phyloP scores from a whole-genome alignment of 2,329 filamentous ascomycete genomes.

The Paraphoma chrysanthemicola region DNA sequence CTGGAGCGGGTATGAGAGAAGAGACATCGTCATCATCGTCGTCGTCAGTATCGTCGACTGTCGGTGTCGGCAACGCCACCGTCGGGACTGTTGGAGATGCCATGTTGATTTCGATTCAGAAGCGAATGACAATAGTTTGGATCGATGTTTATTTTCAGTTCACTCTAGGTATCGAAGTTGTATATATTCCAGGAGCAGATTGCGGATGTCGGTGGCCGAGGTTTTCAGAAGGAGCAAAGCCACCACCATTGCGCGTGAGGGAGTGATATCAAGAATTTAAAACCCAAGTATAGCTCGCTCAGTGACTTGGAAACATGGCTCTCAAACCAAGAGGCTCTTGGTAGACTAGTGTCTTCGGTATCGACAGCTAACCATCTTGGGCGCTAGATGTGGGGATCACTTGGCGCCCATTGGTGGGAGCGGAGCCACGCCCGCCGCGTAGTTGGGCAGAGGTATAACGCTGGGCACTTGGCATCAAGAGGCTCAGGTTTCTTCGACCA shows the following conservation, averaged over 20 bases:
- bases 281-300: neutral
- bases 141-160: neutral
- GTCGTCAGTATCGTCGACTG: conserved; percentile 18
- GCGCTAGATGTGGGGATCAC: neutral
- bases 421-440: conserved; percentile 4
- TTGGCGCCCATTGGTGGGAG: conserved; percentile 1
- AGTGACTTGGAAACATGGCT: neutral
- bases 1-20: conserved; percentile 1
- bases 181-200: neutral
- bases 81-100: conserved; percentile 16
- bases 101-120: conserved; percentile 4
- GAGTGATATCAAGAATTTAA: neutral
- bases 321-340: neutral
- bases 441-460: neutral
- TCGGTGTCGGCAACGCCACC: conserved; percentile 14
- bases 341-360: neutral
- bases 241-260: neutral
- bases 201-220: neutral
- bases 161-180: neutral
- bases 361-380: neutral
- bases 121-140: neutral
- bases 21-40: conserved; percentile 13
- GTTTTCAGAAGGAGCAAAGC: neutral
- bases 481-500: neutral
- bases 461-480: conserved; percentile 6